phyloP scores from a whole-genome alignment of 495 filamentous ascomycete species.

The Penicillium turbatum region DNA sequence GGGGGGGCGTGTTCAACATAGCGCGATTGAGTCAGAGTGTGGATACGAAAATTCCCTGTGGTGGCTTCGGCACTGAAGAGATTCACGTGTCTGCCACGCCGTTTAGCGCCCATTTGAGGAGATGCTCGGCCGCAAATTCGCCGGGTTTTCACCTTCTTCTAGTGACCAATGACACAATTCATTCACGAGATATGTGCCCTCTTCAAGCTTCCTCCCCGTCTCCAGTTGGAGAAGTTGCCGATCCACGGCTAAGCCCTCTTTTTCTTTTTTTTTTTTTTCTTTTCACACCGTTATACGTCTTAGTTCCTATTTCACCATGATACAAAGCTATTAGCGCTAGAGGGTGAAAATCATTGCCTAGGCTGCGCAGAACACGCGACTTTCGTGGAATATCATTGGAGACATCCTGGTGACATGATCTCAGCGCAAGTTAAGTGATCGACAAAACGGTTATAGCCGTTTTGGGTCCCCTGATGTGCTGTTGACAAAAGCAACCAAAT shows the following conservation, averaged over 20 bases:
- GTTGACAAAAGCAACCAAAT: constrained; percentile 8
- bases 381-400: neutral
- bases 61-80: constrained; percentile 11
- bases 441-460: constrained; percentile 28
- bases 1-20: neutral
- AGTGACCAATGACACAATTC: neutral
- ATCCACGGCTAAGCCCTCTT: neutral
- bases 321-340: neutral
- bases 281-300: neutral
- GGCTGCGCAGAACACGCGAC: neutral
- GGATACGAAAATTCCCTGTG: constrained; percentile 7
- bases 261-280: neutral
- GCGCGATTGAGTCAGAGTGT: neutral
- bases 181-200: constrained; percentile 6
- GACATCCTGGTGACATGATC: constrained; percentile 7
- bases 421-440: constrained; percentile 12
- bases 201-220: constrained; percentile 1
- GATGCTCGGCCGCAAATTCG: constrained; percentile 4
- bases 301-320: neutral
- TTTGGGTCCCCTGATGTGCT: constrained; percentile 13
- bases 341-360: neutral
- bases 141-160: neutral
- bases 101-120: constrained; percentile 3
- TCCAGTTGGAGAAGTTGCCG: constrained; percentile 5
- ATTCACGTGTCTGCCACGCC: constrained; percentile 17